phyloP scores from a whole-genome alignment of 2,329 filamentous ascomycete species.

The Biscogniauxia sp. region DNA sequence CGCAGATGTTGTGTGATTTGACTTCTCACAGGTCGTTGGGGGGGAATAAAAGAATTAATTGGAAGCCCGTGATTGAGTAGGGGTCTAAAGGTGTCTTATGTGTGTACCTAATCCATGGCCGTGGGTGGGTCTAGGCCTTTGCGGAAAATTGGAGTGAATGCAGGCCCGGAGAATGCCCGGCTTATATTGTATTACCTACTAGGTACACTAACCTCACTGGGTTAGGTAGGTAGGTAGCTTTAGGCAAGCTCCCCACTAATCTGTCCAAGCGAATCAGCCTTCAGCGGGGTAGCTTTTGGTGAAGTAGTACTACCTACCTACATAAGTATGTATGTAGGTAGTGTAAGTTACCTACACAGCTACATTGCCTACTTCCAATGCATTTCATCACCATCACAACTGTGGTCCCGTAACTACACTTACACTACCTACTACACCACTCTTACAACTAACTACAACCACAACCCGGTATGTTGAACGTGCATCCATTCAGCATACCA shows the following conservation, averaged over 20 bases:
- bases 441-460: too few relatives aligned
- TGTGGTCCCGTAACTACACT: neutral
- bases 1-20: neutral
- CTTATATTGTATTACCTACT: neutral
- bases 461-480: neutral
- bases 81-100: neutral
- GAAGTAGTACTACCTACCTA: too few relatives aligned
- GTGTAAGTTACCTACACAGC: neutral
- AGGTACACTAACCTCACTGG: neutral
- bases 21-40: neutral
- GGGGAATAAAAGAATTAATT: neutral
- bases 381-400: neutral
- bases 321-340: too few relatives aligned
- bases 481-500: neutral
- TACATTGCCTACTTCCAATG: neutral
- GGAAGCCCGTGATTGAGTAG: neutral
- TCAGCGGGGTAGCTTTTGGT: neutral
- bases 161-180: neutral
- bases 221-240: too few relatives aligned
- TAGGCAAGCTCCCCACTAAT: neutral
- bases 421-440: too few relatives aligned
- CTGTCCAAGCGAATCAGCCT: neutral
- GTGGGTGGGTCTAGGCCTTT: neutral
- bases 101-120: too few relatives aligned
- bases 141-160: neutral